Evolutionary conservation across 2,329 filamentous ascomycete species (phyloP), one percentile per base, ranked within the genome.

Genomic region (Cladosporium sp.): DNA sequence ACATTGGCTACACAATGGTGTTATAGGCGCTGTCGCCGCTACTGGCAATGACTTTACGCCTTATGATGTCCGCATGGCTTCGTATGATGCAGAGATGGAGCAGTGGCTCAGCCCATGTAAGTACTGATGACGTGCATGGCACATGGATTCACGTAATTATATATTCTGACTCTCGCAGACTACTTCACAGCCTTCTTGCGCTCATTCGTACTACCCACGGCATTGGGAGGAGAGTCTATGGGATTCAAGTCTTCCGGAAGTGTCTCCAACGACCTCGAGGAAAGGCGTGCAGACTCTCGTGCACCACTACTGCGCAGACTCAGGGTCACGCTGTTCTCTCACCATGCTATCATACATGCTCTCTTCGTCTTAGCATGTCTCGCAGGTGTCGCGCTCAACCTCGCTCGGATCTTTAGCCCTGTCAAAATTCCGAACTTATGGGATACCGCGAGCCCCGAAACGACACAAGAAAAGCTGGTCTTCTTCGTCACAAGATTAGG

Each of bases 181-280:
- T 55, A 55, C 40, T 28, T 50, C 34, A 19, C 39, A 17, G 34
- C 55, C 17, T 52, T 57, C 44, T 39, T 63, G n/a, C 57, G 60
- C 20, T 61, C 60, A 13, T 64, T 62, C 58, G 32, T 65, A 17
- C 53, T 65, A 12, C 63, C 63, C 12, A 58, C 35, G n/a, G 57
- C 60, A 32, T 78, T 86, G 15, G 84, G 83, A 15, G 83, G 52
- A 12, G 40, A 13, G 82, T 19, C 76, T 82, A 65, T 70, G 78
- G 82, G 80, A 19, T 86, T 86, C 73, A 83, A 82, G 65, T 78
- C 83, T 0, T 84, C 83, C 0, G 84, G 84, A 4, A 84, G 81
- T 4, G 72, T 85, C 8, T 73, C 76, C 24, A 82, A 79, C 1
- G 75, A 77, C 0, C 73, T 86, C 36, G 81, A 85, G 59, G 84